Base-by-base conservation (phyloP, 2,329 filamentous ascomycete genomes). In the Beauveria caledonica region DNA sequence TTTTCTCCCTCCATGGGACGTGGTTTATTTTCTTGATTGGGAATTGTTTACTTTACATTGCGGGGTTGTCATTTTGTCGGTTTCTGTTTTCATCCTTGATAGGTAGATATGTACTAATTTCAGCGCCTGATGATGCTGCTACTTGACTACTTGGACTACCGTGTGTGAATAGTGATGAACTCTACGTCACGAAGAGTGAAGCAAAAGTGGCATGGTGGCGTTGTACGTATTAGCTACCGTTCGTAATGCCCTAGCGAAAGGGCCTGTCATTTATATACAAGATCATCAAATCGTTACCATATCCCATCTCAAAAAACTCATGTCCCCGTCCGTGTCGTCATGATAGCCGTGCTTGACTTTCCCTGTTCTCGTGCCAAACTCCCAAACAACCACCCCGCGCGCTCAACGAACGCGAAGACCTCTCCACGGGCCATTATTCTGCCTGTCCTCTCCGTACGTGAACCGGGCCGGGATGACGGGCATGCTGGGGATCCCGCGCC, bases 401-500 rank as follows among this genome's bases (percentile, higher is more conserved):
- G 1, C 13, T 54, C 44, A 62, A 21, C 60, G 60, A 9, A 62
- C 58, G 2, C 60, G 49, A 8, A 71, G 63, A 21, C 67, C 68
- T 52, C 70, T 61, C 68, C 71, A 70, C 7, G 71, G 71, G 45
- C 63, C 66, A 15, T 63, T 62, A 56, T 73, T 73, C 67, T 75
- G 72, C 29, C 68, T 60, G 58, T 75, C 71, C 64, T 72, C 66
- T 23, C 70, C 68, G 60, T 69, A 69, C 10, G 68, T 67, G 58
- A 76, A 80, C 64, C 77, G 74, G 59, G 72, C 69, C 13, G 80
- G 76, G 33, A 80, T 77, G 39, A 69, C 69, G 25, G 78, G 76
- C 49, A 80, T 74, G 29, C 66, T 71, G 3, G 78, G 77, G 50
- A 79, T 77, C 17, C 78, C 78, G 40, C 75, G 72, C 64, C 81